Evolutionary conservation across 1,139 yeast species (phyloP), one percentile per base, ranked within the genome.

Genomic region (Arxiozyma bovina): DNA sequence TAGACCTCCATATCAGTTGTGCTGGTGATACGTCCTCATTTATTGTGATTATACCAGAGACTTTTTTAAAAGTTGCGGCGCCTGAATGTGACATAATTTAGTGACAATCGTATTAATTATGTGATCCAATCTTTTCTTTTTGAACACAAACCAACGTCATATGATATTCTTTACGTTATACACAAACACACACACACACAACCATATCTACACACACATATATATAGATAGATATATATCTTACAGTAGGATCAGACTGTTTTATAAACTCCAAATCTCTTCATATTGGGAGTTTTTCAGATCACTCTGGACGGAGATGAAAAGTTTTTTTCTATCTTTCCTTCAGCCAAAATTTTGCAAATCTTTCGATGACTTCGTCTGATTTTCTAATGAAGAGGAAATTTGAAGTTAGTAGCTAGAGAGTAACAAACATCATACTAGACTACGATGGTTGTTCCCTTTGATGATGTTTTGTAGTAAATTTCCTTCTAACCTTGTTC

Each of bases 11-110:
- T 54, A 77, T 77, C 48, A 86, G 69, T 50, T 77, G 74, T 45
- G 85, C 81, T 0, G 93, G 93, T 1, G 81, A 74, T 3, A 77
- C 74, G 59, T 85, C 90, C 64, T 86, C 94, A 42, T 79, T 74
- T 41, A 86, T 75, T 34, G 80, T 76, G 42, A 85, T 72, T 74
- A 85, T 80, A 7, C 94, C 94, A 23, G 85, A 77, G 51, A 80
- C 75, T 67, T 84, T 85, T 67, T 80, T 82, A 61, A 79, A 81
- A 30, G 80, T 74, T 48, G 91, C 88, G 50, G 90, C 87, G 42
- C 91, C 91, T 18, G 84, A 65, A 47, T 67, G 71, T 17, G 71
- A 68, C 72, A 69, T 69, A 34, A 15, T 34, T 3, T 18, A 30
- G 4, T n/a, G 34, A 21, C 42, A 27, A 18, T 20, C n/a, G 17